Evolutionary conservation across 805 yeast species (phyloP), one percentile per base, ranked within the genome.

Genomic region (Naumovozyma dairenensis): DNA sequence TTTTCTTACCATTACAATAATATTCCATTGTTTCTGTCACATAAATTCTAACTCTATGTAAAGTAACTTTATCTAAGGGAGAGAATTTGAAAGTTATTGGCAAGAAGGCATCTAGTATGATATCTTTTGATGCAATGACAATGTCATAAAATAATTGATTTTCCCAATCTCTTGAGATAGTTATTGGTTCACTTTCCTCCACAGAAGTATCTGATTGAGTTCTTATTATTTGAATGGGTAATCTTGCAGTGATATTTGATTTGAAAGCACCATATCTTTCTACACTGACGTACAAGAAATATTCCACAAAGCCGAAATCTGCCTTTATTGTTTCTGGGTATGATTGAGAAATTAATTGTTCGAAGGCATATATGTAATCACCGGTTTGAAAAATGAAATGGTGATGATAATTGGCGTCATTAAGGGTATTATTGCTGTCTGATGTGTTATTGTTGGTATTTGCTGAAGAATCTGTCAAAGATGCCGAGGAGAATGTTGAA

Each of bases 121-220:
- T 75, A 18, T 86, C 78, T 55, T 89, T 92, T 18, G 95, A 83
- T 2, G 94, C 93, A 34, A 92, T 78, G 14, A 86, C 76, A 28
- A 92, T 85, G 50, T 92, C 96, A 53, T 92, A 92, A 45, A 78
- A 77, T 21, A 92, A 59, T 53, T 82, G 84, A 53, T 83, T 86
- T 55, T 89, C 97, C 98, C 98, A 92, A 44, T 83, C 89, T 39
- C 94, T 69, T 18, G 80, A 69, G 24, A 92, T 85, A 4, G 85
- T 82, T 34, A 92, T 89, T 0, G 98, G 97, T 53, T 92, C 98
- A 42, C 80, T 77, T 50, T 82, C 89, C 53, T 92, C 97, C 16
- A 80, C 69, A 26, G 85, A 81, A 25, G 72, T 72, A 37, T 81
- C 86, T 1, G 83, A 67, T 8, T 87, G 87, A 0, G 86, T 69